A percentile compares a stretch with the other conserved stretches of the same genome.
Conservation (phyloP, 2,329 filamentous ascomycete genomes). For the Colletotrichum chrysophilum region DNA sequence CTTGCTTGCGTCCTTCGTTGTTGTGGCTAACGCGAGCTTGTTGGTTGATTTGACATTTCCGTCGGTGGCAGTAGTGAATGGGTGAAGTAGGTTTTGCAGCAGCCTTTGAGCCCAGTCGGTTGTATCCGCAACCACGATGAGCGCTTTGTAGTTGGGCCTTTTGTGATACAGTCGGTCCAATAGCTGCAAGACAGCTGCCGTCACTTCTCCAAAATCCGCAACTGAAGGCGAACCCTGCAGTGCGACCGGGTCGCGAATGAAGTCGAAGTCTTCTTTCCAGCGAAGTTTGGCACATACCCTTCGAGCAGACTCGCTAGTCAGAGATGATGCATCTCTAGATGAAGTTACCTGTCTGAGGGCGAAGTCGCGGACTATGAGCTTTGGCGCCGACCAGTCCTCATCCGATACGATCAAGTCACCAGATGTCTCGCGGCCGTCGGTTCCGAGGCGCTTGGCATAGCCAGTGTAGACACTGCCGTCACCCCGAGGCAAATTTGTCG, state of each 20-base stretch:
- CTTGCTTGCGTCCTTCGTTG: background rate
- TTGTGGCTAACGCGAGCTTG: background rate
- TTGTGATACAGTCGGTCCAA: background rate
- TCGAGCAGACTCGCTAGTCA: background rate
- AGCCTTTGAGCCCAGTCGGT: background rate
- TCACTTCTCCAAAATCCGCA: background rate
- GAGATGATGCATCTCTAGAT: background rate
- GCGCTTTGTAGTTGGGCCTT: background rate
- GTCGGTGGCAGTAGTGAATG: background rate
- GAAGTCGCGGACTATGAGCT: conserved; percentile 8
- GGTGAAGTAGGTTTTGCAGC: background rate
- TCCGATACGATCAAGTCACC: conserved; percentile 12
- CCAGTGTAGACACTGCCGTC: background rate
- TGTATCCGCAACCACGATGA: background rate
- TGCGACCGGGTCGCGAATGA: background rate
- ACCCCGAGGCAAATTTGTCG: background rate
- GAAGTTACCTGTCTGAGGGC: conserved; percentile 18
- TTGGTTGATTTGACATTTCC: background rate
- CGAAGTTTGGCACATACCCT: background rate
- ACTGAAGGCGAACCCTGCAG: background rate
- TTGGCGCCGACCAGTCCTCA: conserved; percentile 5
- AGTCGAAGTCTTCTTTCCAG: background rate
- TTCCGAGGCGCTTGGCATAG: background rate
- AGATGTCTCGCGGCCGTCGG: background rate
- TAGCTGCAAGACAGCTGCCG: background rate